Conservation (phyloP, 805 yeast species). For the Kodamaea sagamina region DNA sequence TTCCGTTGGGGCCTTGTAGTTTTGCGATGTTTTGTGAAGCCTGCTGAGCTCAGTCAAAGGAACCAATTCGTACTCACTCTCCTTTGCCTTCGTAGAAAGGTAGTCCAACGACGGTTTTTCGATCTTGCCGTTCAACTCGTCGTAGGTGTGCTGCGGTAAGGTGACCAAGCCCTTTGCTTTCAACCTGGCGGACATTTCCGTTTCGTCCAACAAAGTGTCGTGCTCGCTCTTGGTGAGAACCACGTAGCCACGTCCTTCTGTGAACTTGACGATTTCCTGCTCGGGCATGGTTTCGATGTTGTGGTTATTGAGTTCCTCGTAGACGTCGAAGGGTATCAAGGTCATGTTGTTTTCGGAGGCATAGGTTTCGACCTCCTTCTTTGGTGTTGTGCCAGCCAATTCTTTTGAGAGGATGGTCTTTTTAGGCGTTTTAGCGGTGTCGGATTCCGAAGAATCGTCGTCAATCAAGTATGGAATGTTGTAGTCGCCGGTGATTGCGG, state of each 20-base stretch:
- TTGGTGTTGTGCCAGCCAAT: constrained; percentile 15
- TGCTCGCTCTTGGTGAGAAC: constrained; percentile 30
- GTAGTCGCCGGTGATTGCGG: constrained; percentile 20
- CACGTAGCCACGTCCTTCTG: constrained; percentile 29
- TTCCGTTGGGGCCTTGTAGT: constrained; percentile 25
- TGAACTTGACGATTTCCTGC: constrained; percentile 25
- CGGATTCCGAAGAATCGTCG: constrained; percentile 29
- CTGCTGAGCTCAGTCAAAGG: constrained; percentile 18
- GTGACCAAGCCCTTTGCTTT: constrained; percentile 35
- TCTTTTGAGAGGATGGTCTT: constrained; percentile 21
- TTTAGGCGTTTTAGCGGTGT: constrained; percentile 13
- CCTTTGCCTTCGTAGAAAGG: constrained; percentile 17
- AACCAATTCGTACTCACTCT: constrained; percentile 16
- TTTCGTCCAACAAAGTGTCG: constrained; percentile 30
- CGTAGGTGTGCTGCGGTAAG: constrained; percentile 27
- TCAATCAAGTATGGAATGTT: constrained; percentile 30
- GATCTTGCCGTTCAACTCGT: constrained; percentile 16
- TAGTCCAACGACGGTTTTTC: constrained; percentile 28
- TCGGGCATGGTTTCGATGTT: constrained; percentile 25
- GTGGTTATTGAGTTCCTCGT: constrained; percentile 29
- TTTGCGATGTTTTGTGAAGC: constrained; percentile 16
- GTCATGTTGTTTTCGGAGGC: constrained; percentile 36
- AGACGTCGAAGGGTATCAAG: constrained; percentile 33
- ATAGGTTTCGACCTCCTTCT: constrained; percentile 32
- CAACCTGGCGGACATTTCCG: constrained; percentile 36